Evolutionary conservation across 441 rosid species (phyloP).

Genomic region (Adansonia madagascariensis): DNA sequence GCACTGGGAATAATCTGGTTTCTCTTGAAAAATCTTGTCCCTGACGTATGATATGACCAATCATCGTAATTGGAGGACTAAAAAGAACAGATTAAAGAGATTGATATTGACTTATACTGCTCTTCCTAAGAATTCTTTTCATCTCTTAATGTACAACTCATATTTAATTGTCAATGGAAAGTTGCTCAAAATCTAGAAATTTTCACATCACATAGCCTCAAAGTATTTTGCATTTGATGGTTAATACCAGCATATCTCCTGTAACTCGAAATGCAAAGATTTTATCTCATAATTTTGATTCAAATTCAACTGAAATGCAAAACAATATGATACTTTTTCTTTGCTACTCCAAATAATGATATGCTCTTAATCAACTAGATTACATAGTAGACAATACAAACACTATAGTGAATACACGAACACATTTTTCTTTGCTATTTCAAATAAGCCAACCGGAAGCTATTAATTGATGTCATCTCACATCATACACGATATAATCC

Average conservation of each 20-base stretch:
- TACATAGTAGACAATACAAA: too few relatives aligned
- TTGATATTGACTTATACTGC: background rate
- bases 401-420: too few relatives aligned
- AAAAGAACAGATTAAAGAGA: background rate
- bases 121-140: background rate
- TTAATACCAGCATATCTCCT: background rate
- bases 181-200: background rate
- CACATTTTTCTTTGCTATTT: too few relatives aligned
- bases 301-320: too few relatives aligned
- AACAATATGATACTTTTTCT: too few relatives aligned
- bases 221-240: background rate
- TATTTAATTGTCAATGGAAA: background rate
- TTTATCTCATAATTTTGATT: too few relatives aligned
- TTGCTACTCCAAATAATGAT: too few relatives aligned
- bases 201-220: background rate
- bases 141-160: background rate
- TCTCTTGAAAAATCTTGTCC: background rate
- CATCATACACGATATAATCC: constrained; percentile 6
- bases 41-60: background rate
- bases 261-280: too few relatives aligned
- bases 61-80: background rate
- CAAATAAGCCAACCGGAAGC: background rate
- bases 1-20: background rate
- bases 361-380: too few relatives aligned
- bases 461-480: background rate